Evolutionary conservation across 495 filamentous ascomycete genomes (phyloP).

Genomic region (Xylaria acuta): DNA sequence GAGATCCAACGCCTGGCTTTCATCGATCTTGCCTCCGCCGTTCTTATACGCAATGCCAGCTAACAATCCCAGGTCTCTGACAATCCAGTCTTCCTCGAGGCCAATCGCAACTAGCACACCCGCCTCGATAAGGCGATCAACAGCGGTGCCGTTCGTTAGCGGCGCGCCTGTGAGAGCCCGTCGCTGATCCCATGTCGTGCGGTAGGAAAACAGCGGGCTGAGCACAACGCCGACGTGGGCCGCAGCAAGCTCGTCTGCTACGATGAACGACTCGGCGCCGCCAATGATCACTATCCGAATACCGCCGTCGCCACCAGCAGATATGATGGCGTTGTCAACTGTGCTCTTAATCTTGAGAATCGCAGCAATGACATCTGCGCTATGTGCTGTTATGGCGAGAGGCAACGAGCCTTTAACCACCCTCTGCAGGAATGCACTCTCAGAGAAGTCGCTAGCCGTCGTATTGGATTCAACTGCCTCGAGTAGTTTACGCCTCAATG

Average conservation of each 20-base stretch:
- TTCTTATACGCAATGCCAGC: slow-evolving; percentile 60
- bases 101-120: slow-evolving; percentile 54
- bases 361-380: slow-evolving; percentile 52
- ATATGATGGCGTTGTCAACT: slow-evolving; percentile 40
- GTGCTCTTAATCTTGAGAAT: slow-evolving; percentile 47
- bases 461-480: slow-evolving; percentile 42
- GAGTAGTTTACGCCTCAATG: slow-evolving; percentile 51
- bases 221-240: slow-evolving; percentile 57
- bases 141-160: slow-evolving; percentile 57
- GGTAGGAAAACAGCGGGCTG: slow-evolving; percentile 51
- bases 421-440: slow-evolving; percentile 45
- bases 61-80: slow-evolving; percentile 52
- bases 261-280: slow-evolving; percentile 55
- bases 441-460: slow-evolving; percentile 45
- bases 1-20: slow-evolving; percentile 51
- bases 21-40: slow-evolving; percentile 45
- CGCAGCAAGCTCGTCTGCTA: slow-evolving; percentile 54
- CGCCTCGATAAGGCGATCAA: slow-evolving; percentile 54
- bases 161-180: slow-evolving; percentile 57
- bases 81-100: slow-evolving; percentile 56
- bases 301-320: slow-evolving; percentile 22
- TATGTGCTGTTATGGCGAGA: slow-evolving; percentile 52
- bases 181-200: slow-evolving; percentile 53
- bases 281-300: slow-evolving; percentile 54
- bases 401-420: slow-evolving; percentile 47